These are phyloP conservation scores for Oenanthe sinensis DNA, from an alignment of 129 eudicot genomes.

Conservation along the genomic window DNA sequence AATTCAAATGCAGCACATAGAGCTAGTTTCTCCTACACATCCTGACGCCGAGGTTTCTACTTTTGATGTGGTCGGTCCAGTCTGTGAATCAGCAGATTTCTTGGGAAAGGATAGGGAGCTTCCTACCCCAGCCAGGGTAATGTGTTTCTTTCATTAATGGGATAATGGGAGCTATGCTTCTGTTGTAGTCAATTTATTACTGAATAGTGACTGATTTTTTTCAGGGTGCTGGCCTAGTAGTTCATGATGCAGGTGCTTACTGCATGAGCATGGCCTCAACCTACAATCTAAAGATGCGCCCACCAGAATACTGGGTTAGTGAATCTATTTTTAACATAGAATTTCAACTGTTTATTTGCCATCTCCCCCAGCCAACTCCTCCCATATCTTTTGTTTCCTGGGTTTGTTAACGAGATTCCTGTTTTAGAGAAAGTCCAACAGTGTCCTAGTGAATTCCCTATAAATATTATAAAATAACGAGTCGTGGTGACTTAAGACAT, in stretches of 20 bases:
- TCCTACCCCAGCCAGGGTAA: constrained; percentile 79
- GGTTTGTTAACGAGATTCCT: background rate
- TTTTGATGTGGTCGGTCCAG: constrained; percentile 93
- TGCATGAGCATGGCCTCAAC: constrained; percentile 99
- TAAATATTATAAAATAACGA: too few species aligned
- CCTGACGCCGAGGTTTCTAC: constrained; percentile 63
- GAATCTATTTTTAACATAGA: background rate
- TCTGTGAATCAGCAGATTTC: constrained; percentile 92
- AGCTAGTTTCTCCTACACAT: constrained; percentile 66
- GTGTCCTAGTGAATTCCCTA: too few species aligned
- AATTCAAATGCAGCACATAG: constrained; percentile 63
- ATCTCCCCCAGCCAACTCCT: background rate
- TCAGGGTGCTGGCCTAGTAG: constrained; percentile 93
- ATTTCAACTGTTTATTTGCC: background rate
- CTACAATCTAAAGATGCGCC: constrained; percentile 98
- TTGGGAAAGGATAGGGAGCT: constrained; percentile 90
- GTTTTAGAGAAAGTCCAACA: too few species aligned
- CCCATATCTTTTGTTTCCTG: background rate
- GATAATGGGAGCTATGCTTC: background rate
- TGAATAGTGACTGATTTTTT: background rate
- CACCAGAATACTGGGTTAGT: constrained; percentile 89
- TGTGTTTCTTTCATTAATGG: background rate
- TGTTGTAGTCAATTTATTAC: background rate
- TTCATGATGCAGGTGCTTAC: constrained; percentile 99
- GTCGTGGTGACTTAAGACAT: too few species aligned